Percentiles rank a stretch among this genome's conserved stretches.
These are phyloP conservation scores for Juncus effusus DNA, from an alignment of 176 grass and related monocot species.

Conservation along the genomic window DNA sequence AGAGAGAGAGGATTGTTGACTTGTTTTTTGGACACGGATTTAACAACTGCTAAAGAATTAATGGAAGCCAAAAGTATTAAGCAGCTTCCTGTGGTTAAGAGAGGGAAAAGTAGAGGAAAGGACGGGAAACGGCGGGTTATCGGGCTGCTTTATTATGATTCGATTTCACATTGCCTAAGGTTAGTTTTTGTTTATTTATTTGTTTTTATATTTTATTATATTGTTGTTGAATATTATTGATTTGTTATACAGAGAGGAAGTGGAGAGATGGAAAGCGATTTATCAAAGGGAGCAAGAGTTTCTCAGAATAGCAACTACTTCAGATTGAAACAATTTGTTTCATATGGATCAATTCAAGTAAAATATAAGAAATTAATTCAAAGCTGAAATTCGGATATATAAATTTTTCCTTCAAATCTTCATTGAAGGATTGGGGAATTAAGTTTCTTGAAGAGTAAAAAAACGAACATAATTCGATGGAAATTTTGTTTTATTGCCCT, in stretches of 20 bases:
- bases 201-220: neutral
- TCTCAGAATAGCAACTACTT: conserved; percentile 46
- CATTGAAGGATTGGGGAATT: conserved; percentile 1
- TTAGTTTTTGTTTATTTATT: conserved; percentile 26
- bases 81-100: conserved; percentile 93
- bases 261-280: conserved; percentile 72
- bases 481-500: conserved; percentile 30
- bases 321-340: conserved; percentile 32
- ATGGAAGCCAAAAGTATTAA: conserved; percentile 99
- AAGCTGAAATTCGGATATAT: conserved; percentile 27
- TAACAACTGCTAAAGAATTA: conserved; percentile 89
- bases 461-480: conserved; percentile 22
- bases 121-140: conserved; percentile 70
- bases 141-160: conserved; percentile 92
- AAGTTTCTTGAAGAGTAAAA: conserved; percentile 20
- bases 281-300: conserved; percentile 64
- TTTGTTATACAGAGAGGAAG: conserved; percentile 69
- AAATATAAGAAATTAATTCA: no score
- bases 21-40: conserved; percentile 89
- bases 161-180: conserved; percentile 74
- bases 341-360: conserved; percentile 7
- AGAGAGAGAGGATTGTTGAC: conserved; percentile 82
- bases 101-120: conserved; percentile 50
- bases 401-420: conserved; percentile 25
- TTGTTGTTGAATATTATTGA: conserved; percentile 1